Percentiles rank a stretch among this genome's conserved stretches.
phyloP scores from a whole-genome alignment of 371 early-diverging fungal genomes.

The Batkoa obscura region DNA sequence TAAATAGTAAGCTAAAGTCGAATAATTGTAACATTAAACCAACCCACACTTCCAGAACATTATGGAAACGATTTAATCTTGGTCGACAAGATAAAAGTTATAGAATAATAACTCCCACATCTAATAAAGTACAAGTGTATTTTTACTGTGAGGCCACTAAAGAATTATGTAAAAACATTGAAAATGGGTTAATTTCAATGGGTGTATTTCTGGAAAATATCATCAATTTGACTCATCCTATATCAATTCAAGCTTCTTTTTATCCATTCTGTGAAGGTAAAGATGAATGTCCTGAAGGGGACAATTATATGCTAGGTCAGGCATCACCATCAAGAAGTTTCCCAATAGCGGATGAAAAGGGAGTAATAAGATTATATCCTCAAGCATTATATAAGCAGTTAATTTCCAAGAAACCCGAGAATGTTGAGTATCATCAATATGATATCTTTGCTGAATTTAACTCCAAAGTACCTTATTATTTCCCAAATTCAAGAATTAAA shows the following conservation, averaged over 20 bases:
- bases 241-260: neutral
- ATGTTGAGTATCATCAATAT: too few species aligned
- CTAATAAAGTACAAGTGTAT: neutral
- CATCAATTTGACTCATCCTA: neutral
- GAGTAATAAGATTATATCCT: conserved; percentile 30
- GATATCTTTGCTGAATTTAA: conserved; percentile 46
- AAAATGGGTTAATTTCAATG: neutral
- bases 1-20: too few species aligned
- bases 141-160: neutral
- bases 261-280: neutral
- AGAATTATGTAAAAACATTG: neutral
- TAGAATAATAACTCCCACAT: too few species aligned
- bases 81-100: too few species aligned
- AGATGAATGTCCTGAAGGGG: neutral
- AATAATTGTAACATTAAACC: too few species aligned
- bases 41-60: too few species aligned
- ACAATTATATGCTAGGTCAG: conserved; percentile 9
- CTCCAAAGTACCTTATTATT: conserved; percentile 26
- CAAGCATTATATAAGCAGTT: conserved; percentile 41
- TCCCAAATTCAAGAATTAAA: conserved; percentile 5
- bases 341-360: conserved; percentile 19
- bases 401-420: too few species aligned
- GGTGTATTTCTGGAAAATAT: neutral
- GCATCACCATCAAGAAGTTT: conserved; percentile 23
- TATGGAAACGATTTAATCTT: too few species aligned